These are phyloP conservation scores for Entonaema liquescens DNA, from an alignment of 495 filamentous ascomycete genomes.

Conservation along the genomic window DNA sequence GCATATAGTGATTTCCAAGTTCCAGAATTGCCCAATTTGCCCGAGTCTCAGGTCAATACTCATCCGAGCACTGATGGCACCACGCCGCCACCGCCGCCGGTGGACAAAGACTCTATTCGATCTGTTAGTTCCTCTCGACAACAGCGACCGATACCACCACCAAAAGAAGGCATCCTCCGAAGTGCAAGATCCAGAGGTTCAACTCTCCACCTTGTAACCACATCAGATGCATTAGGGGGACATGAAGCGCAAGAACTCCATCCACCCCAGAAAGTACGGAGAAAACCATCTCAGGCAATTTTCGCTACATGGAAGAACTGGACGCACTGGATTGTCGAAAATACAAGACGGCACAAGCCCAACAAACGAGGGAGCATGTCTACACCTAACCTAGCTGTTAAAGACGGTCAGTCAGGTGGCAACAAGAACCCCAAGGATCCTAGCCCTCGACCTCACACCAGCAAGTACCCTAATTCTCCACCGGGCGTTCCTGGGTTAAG, in stretches of 20 bases:
- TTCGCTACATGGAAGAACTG: slow-evolving; percentile 78
- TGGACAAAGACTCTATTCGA: slow-evolving; percentile 80
- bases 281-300: slow-evolving; percentile 59
- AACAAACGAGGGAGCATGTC: slow-evolving; percentile 62
- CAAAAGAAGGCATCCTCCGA: slow-evolving; percentile 74
- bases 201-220: slow-evolving; percentile 81
- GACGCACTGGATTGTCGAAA: slow-evolving; percentile 63
- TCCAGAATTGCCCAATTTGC: slow-evolving; percentile 77
- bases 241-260: slow-evolving; percentile 40
- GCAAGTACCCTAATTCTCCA: slow-evolving; percentile 55
- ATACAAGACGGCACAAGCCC: slow-evolving; percentile 53
- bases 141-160: slow-evolving; percentile 78
- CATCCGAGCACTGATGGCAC: slow-evolving; percentile 52
- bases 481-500: slow-evolving; percentile 12
- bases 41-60: slow-evolving; percentile 62
- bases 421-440: slow-evolving; percentile 55
- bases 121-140: slow-evolving; percentile 74
- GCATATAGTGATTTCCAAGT: slow-evolving; percentile 58
- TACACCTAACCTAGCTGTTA: slow-evolving; percentile 60
- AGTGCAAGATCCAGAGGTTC: slow-evolving; percentile 75
- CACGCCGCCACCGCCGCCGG: slow-evolving; percentile 68
- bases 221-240: slow-evolving; percentile 53
- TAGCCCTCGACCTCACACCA: slow-evolving; percentile 62
- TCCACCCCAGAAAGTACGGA: slow-evolving; percentile 53
- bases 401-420: slow-evolving; percentile 47